A percentile compares a stretch with the other conserved stretches of the same genome.
Conservation (phyloP, 164 flowering plant species). For the Sedum album region DNA sequence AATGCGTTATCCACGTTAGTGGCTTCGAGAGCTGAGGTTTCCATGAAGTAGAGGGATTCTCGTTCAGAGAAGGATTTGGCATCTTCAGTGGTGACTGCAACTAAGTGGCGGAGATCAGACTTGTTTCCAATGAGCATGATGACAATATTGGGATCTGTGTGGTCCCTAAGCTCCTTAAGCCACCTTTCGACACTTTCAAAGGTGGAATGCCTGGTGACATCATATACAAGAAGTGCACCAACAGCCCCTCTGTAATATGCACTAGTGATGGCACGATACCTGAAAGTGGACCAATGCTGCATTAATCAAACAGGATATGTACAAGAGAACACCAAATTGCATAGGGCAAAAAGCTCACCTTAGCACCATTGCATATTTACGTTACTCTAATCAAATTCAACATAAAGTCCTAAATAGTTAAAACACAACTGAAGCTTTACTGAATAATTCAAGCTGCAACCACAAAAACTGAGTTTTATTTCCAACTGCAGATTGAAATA, state of each 20-base stretch:
- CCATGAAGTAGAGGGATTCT: slow-evolving; percentile 81
- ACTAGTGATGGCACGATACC: slow-evolving; percentile 85
- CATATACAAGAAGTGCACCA: slow-evolving; percentile 68
- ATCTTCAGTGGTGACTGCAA: slow-evolving; percentile 65
- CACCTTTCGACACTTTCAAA: slow-evolving; percentile 74
- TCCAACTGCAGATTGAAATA: no score
- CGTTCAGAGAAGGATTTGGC: slow-evolving; percentile 64
- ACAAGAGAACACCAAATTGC: no score
- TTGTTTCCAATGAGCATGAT: slow-evolving; percentile 81
- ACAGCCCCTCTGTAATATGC: slow-evolving; percentile 81
- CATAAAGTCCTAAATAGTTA: no score
- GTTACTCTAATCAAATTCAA: no score
- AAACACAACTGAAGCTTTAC: no score
- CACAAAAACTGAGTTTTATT: no score
- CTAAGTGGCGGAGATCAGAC: slow-evolving; percentile 70
- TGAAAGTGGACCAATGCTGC: slow-evolving; percentile 9
- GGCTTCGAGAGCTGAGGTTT: slow-evolving; percentile 69
- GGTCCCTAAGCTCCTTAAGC: slow-evolving; percentile 69
- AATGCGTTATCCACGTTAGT: slow-evolving; percentile 76
- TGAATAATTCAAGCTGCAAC: no score
- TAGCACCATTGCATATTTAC: no score
- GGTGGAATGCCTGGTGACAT: slow-evolving; percentile 67
- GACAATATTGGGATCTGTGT: slow-evolving; percentile 74
- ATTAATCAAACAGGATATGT: neutral
- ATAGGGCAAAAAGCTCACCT: no score